These are phyloP conservation scores for Nicotiana benthamiana DNA, from an alignment of 257 asterid species.

Conservation along the genomic window DNA sequence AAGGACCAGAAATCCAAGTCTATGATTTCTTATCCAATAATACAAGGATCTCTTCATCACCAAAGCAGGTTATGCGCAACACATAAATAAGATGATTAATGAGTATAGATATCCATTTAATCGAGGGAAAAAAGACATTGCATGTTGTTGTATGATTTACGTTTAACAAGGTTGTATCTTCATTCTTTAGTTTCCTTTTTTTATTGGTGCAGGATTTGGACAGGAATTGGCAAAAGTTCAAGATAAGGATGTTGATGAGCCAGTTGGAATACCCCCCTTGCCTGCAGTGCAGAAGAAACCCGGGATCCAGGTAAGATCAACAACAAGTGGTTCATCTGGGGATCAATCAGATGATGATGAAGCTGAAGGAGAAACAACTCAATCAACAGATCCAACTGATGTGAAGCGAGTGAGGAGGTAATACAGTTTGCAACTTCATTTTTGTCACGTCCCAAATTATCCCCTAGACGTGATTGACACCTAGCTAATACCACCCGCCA, in stretches of 20 bases:
- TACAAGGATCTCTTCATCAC: neutral
- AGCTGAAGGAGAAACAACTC: constrained; percentile 66
- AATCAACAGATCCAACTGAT: constrained; percentile 57
- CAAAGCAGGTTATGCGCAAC: neutral
- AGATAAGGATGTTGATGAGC: constrained; percentile 46
- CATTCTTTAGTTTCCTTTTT: neutral
- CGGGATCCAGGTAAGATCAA: constrained; percentile 58
- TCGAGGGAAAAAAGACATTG: neutral
- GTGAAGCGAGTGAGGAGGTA: constrained; percentile 94
- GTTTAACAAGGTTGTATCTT: neutral
- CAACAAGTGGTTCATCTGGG: constrained; percentile 85
- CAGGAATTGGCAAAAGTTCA: constrained; percentile 37
- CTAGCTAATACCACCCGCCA: too few species aligned
- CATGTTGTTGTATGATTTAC: neutral
- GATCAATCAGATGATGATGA: constrained; percentile 93
- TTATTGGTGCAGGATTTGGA: constrained; percentile 28
- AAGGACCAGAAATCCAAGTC: neutral
- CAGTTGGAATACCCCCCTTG: constrained; percentile 43
- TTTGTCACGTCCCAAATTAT: neutral
- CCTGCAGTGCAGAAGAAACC: constrained; percentile 50
- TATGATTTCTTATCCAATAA: neutral
- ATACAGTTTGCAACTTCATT: neutral
- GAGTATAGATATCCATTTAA: neutral
- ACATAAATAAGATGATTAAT: neutral
- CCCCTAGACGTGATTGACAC: too few species aligned